Conservation (phyloP, 768 basidiomycete genomes). For the Tulasnella sp. region DNA sequence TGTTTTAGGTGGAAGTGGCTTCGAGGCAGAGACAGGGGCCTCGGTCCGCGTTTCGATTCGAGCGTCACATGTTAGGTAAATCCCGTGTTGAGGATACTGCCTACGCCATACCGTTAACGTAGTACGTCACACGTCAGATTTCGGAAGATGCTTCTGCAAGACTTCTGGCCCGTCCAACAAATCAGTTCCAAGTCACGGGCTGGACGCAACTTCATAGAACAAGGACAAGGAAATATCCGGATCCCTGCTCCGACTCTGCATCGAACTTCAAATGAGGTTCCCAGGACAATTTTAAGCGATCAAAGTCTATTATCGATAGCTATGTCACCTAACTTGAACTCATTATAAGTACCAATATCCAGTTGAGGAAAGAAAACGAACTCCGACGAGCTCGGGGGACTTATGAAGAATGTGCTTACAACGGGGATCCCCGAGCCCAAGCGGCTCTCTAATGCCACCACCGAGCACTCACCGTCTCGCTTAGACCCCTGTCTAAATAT, state of each 20-base stretch:
- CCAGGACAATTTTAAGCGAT: not conserved
- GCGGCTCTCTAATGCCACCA: too few relatives aligned
- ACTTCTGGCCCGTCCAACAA: not conserved
- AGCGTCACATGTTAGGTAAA: not conserved
- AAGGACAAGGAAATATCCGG: not conserved
- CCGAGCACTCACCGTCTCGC: too few relatives aligned
- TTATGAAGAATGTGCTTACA: not conserved
- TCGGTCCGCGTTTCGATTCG: not conserved
- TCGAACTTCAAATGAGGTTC: not conserved
- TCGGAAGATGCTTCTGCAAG: not conserved
- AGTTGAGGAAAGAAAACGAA: not conserved
- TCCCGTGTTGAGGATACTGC: not conserved
- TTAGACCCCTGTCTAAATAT: too few relatives aligned
- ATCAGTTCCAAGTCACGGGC: not conserved
- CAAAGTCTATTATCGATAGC: not conserved
- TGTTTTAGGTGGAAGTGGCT: not conserved
- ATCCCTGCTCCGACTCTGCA: not conserved
- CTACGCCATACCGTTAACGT: not conserved
- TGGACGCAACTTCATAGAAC: not conserved
- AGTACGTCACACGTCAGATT: not conserved
- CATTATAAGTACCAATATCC: not conserved
- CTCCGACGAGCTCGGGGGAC: not conserved
- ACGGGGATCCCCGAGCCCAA: not conserved
- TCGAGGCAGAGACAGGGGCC: not conserved
- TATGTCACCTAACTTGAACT: too few relatives aligned